Base-by-base conservation (phyloP, 2,329 filamentous ascomycete genomes). In the Fusarium abutilonis region DNA sequence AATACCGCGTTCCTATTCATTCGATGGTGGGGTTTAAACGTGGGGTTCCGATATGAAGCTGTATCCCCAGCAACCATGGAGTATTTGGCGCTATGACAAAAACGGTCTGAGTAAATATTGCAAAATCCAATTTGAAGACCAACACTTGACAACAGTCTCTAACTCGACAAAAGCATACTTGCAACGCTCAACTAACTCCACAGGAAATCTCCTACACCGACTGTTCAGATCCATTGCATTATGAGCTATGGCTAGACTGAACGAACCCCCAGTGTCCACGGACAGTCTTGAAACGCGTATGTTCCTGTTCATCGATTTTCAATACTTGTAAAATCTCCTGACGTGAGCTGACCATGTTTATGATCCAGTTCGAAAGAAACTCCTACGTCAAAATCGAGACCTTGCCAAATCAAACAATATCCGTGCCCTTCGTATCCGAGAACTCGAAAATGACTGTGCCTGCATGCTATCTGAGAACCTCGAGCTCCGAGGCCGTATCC, bases 311-410 rank as follows among this genome's bases (percentile, higher is more conserved):
- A 55, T 42, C 28, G 45, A 32, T 42, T 60, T 49, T 48, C 56
- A 34, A 6, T 23, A 6, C 47, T 26, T 39, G 9, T 39, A 31
- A 14, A 49, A 42, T 21, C 28, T 34, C 38, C 34, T 36, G 47
- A 45, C 42, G 34, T 21, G 46, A 63, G 44, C 62, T 69, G 31
- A 72, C 55, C 35, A 40, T 63, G 44, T 67, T 49, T 53, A 39
- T 48, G 50, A 43, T 60, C 10, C 69, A 93, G 90, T 94, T 57
- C 90, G 91, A 74, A 86, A 89, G 71, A 88, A 89, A 73, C 92
- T 93, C 72, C 80, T 93, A 70, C 86, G 91, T 51, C 92, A 95
- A 74, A 96, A 96, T 74, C 86, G 90, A 76, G 91, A 95, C 71
- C 89, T 95, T 63, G 91, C 91, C 62, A 87, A 88, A 73, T 86